Conservation (phyloP, 116 monocot genomes). For the Phalaenopsis hybrid region DNA sequence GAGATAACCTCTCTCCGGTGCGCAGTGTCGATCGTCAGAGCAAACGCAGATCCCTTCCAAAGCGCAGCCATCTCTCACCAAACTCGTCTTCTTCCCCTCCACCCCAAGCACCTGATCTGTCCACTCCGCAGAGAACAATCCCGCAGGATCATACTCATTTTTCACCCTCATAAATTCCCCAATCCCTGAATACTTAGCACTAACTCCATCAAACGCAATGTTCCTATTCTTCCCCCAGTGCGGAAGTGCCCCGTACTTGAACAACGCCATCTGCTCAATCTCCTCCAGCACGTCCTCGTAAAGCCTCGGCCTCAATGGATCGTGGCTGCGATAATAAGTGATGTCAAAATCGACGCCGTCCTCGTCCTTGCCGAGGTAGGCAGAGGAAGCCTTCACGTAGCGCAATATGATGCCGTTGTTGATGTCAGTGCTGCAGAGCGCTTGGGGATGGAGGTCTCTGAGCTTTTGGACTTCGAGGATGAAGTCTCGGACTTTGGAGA, state of each 20-base stretch:
- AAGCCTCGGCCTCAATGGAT: slow-evolving; percentile 36
- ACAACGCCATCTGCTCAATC: slow-evolving; percentile 55
- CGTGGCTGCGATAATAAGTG: slow-evolving; percentile 46
- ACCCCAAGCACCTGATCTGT: slow-evolving; percentile 43
- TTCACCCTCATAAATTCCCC: slow-evolving; percentile 34
- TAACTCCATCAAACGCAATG: slow-evolving; percentile 40
- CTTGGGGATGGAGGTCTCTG: slow-evolving; percentile 21
- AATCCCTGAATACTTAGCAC: slow-evolving; percentile 17
- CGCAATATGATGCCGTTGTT: slow-evolving; percentile 54
- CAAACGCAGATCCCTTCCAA: slow-evolving; percentile 52
- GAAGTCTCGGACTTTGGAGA: slow-evolving; percentile 33
- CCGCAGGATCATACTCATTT: slow-evolving; percentile 28
- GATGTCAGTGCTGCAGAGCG: slow-evolving; percentile 47
- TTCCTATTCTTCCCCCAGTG: slow-evolving; percentile 68
- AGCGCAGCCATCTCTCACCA: slow-evolving; percentile 34
- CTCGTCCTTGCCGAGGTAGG: slow-evolving; percentile 41
- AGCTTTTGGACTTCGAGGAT: slow-evolving; percentile 51
- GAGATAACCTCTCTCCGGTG: slow-evolving; percentile 36
- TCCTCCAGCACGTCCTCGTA: slow-evolving; percentile 43
- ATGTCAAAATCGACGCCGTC: slow-evolving; percentile 59
- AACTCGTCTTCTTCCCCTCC: slow-evolving; percentile 17
- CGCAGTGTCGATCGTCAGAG: slow-evolving; percentile 35
- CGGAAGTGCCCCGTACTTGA: slow-evolving; percentile 44
- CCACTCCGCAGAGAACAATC: slow-evolving; percentile 51
- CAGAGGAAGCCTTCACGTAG: slow-evolving; percentile 42